These are phyloP conservation scores for Odonthalia washingtoniensis DNA, from an alignment of 31 red algal species.

Conservation along the genomic window DNA sequence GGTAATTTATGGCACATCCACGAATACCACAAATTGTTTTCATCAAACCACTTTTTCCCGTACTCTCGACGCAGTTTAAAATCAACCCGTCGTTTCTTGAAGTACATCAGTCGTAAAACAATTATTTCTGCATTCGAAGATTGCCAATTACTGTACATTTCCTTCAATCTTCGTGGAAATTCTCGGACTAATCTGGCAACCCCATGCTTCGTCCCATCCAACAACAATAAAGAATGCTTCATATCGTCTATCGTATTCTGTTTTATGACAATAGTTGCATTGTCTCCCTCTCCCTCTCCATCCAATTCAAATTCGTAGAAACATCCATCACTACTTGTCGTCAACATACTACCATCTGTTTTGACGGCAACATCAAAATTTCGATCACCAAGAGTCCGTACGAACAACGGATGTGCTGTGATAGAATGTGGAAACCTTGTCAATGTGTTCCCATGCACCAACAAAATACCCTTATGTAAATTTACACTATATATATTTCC, in stretches of 20 bases:
- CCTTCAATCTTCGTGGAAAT: not conserved
- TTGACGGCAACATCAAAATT: not conserved
- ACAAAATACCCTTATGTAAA: too few species aligned
- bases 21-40: too few species aligned
- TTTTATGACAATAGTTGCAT: not conserved
- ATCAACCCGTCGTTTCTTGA: not conserved
- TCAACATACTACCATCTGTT: not conserved
- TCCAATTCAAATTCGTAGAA: conserved; percentile 6
- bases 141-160: not conserved
- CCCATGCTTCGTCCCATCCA: too few species aligned
- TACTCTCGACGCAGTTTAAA: not conserved
- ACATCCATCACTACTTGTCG: not conserved
- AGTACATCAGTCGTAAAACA: not conserved
- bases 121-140: not conserved
- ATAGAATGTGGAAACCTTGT: too few species aligned
- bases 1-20: not conserved
- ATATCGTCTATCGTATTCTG: not conserved
- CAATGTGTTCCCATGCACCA: too few species aligned
- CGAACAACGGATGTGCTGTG: too few species aligned
- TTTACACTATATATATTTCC: too few species aligned
- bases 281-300: not conserved
- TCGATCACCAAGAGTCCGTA: not conserved
- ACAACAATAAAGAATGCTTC: not conserved
- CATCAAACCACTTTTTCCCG: not conserved
- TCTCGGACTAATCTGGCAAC: not conserved